phyloP scores from a whole-genome alignment of 352 stramenopile genomes.

The Globisporangium cylindrosporum region DNA sequence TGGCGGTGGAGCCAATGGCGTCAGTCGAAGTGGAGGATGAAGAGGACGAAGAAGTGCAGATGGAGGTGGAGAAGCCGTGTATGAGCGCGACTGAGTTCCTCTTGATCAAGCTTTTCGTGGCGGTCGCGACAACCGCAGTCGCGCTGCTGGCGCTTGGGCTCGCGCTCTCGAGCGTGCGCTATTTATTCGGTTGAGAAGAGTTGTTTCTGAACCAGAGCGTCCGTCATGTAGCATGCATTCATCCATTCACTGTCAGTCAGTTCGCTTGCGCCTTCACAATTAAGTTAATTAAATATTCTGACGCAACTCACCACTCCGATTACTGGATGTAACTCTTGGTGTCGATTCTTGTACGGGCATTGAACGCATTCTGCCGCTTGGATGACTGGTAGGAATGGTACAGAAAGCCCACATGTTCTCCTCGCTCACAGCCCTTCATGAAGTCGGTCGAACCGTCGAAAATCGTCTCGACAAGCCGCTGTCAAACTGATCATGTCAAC shows the following conservation, averaged over 20 bases:
- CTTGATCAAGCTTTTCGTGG: conserved; percentile 2
- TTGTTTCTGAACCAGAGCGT: neutral
- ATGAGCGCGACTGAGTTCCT: neutral
- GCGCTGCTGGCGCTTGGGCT: neutral
- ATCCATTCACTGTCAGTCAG: neutral
- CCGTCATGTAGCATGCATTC: neutral
- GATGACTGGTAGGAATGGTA: neutral
- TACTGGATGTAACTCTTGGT: neutral
- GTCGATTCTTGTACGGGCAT: neutral
- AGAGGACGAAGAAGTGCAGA: neutral
- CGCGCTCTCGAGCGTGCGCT: neutral
- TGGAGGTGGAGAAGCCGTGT: neutral
- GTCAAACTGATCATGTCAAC: neutral
- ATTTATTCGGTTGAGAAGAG: conserved; percentile 1
- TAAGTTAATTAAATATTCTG: neutral
- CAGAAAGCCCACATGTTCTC: neutral
- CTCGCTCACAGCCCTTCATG: neutral
- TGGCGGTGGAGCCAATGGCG: neutral
- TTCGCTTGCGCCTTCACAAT: neutral
- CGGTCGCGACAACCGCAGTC: neutral
- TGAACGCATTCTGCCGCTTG: neutral
- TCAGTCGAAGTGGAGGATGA: neutral
- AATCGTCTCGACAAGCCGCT: neutral
- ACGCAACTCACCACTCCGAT: neutral
- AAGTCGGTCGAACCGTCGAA: neutral